Evolutionary conservation across 139 green algal genomes (phyloP), one percentile per base, ranked within the genome.

Genomic region (Tetraselmis striata): DNA sequence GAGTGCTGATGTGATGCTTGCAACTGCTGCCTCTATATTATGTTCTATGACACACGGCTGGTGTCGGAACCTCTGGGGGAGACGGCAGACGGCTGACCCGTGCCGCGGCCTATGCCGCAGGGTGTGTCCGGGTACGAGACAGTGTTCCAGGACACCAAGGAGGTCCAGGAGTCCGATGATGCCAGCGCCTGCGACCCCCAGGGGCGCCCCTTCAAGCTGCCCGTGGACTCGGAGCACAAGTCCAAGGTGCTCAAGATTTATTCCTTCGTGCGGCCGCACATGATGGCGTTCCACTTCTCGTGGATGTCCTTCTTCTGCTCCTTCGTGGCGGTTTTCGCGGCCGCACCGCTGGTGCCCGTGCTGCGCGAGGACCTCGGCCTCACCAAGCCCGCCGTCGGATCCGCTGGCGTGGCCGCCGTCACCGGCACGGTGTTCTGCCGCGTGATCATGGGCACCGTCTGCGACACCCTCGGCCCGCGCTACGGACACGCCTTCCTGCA

Each of bases 241-340:
- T n/a, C n/a, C n/a, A n/a, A 87, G 81, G 59, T 81, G 23, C 77
- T 95, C 23, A 91, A 90, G 31, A 75, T 93, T 28, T 92, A 83
- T 25, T 89, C 81, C 1, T 81, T 90, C 26, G 75, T 78, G 2
- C 77, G 59, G 31, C 90, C 91, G 31, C 92, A 96, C 84, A 92
- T 94, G 81, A 67, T 82, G 1, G 82, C 90, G 2, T 95, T 95
- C 82, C 93, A 97, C 76, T 81, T 97, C 0, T 94, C 90, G 0
- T 98, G 95, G 95, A 83, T 97, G 24, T 84, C 85, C 29, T 98
- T 98, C 90, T 96, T 97, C 85, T 83, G 93, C 18, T 92, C 93
- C 24, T 98, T 98, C 89, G 80, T 97, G 18, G 95, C 94, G n/a
- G 95, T 93, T 5, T 98, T 98, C 82, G 94, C 95, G 0, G 91